Evolutionary conservation across 2,329 filamentous ascomycete genomes (phyloP), one percentile per base, ranked within the genome.

Genomic region (Trichoderma polysporum): DNA sequence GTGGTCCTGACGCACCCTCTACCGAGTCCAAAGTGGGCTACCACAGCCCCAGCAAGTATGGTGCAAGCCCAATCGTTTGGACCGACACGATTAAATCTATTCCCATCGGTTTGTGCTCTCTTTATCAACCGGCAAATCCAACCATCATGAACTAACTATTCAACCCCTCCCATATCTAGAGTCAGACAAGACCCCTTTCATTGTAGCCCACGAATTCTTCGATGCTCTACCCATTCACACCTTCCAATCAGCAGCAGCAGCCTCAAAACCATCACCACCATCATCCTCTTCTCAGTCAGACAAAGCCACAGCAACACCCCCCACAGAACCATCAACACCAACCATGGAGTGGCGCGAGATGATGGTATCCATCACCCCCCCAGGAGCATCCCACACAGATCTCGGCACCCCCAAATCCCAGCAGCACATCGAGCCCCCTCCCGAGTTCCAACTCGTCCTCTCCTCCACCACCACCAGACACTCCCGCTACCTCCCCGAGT

Each of bases 161-260:
- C 1, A 22, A 10, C 22, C 12, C 25, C 7, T 2, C 1, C 22
- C 6, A n/a, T 15, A 37, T 39, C 27, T 71, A 90, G 88, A 87
- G 68, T 79, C 88, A 25, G 84, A 85, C 68, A 91, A 91, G 75
- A 91, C 89, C 25, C 94, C 95, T 0, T 96, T 98, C 78, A 97
- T 99, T 68, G 87, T 98, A 57, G 95, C 95, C 4, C 95, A 99
- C 77, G 95, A 99, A 77, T 98, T 99, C 83, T 99, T 99, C 80
- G 95, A 99, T 73, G 95, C 95, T 2, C 88, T 99, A 0, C 95
- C 95, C 37, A 97, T 99, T 72, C 94, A 99, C 77, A 90, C 92
- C 68, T 99, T 99, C 77, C 91, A 98, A 78, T 90, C 92, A 15
- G 77, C 82, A 31, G 67, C 73, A 75, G 68, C 73, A 76, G 9